Evolutionary conservation across 2,329 filamentous ascomycete species (phyloP).

Genomic region (Thelonectria discophora): DNA sequence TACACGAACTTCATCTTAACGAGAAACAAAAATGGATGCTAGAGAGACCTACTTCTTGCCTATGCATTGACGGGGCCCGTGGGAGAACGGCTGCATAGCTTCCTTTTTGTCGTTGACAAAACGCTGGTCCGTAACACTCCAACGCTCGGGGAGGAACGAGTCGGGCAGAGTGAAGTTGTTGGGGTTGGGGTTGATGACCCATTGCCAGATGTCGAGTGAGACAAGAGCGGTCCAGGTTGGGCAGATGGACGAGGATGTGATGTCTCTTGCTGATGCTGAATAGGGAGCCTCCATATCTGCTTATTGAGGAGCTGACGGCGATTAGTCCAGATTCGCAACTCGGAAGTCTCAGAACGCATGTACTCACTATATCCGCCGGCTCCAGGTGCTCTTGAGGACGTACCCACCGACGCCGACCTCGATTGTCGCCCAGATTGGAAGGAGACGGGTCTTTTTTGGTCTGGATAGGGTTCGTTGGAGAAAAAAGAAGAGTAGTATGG

Average conservation of each 20-base stretch:
- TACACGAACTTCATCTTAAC: background rate
- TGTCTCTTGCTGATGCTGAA: conserved; percentile 34
- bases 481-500: background rate
- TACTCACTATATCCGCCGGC: conserved; percentile 28
- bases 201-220: background rate
- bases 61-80: conserved; percentile 26
- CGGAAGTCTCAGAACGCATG: too few species aligned
- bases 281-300: conserved; percentile 30
- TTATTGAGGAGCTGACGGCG: conserved; percentile 9
- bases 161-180: conserved; percentile 15
- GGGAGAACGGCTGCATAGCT: conserved; percentile 23
- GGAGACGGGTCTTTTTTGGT: background rate
- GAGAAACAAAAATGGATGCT: background rate
- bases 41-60: conserved; percentile 22
- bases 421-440: conserved; percentile 23
- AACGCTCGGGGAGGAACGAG: conserved; percentile 26
- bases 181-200: background rate
- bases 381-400: conserved; percentile 20
- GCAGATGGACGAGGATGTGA: conserved; percentile 29
- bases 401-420: conserved; percentile 29
- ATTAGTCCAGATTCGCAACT: background rate
- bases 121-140: conserved; percentile 2
- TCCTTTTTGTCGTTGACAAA: conserved; percentile 24
- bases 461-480: background rate
- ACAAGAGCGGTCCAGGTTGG: conserved; percentile 28